Evolutionary conservation across 148 eudicot genomes (phyloP).

Genomic region (Vaccinium myrtillus): DNA sequence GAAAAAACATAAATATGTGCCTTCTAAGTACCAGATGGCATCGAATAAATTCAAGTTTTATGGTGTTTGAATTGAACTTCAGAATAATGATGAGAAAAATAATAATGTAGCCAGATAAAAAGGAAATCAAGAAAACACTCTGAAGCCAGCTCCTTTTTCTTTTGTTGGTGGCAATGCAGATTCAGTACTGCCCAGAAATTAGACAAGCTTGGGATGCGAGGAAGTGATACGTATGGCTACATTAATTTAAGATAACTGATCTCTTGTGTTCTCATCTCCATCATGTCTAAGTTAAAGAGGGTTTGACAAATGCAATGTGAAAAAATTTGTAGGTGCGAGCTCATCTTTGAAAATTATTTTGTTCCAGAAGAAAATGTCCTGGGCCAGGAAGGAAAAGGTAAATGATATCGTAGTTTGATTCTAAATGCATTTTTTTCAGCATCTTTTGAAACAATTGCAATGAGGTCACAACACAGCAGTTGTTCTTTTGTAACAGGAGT

Average conservation of each 20-base stretch:
- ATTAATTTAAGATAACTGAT: constrained; percentile 11
- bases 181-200: constrained; percentile 85
- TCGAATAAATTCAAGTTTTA: no score
- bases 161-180: no score
- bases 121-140: no score
- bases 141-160: not conserved
- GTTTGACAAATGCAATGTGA: constrained; percentile 14
- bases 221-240: constrained; percentile 94
- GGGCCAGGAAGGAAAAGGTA: constrained; percentile 96
- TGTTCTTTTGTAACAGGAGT: constrained; percentile 54
- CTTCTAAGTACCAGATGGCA: no score
- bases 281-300: not conserved
- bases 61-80: no score
- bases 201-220: constrained; percentile 99
- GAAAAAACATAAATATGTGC: no score
- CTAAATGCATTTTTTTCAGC: no score
- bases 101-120: no score
- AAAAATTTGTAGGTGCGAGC: constrained; percentile 81
- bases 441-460: no score
- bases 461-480: no score
- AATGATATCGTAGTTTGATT: no score
- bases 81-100: no score
- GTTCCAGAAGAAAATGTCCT: constrained; percentile 88
- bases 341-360: constrained; percentile 95
- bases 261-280: not conserved